Base-by-base conservation (phyloP, 1,139 yeast species). In the Candida dubliniensis region DNA sequence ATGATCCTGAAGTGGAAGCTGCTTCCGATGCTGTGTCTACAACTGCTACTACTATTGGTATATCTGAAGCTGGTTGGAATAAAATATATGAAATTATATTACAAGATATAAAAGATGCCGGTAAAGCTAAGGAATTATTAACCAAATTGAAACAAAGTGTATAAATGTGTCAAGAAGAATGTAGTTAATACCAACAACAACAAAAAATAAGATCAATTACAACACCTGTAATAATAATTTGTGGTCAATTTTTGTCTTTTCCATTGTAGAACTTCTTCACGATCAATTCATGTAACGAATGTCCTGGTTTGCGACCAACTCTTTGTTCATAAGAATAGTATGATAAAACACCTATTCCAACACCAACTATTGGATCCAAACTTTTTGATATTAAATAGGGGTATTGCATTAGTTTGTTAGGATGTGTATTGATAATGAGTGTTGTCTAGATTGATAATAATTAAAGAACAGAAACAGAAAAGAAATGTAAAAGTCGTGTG, bases 271-370 rank as follows among this genome's bases (percentile, higher is more conserved):
- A 52, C 40, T 46, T 54, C 42, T 49, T 53, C 12, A 36, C 11
- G 4, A 59, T 35, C 47, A 82, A 66, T 49, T 81, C 84, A 52
- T 74, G 75, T 54, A 84, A 64, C 3, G 74, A 59, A 48, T 82
- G 86, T 3, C 87, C 88, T 41, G 71, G 74, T 32, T 72, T 70
- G 49, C 86, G 68, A 2, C 76, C 79, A 1, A 70, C 71, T 50
- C 87, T 66, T 46, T 59, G 64, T 56, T 84, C 91, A 47, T 81
- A 80, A 8, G 81, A 64, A 50, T 77, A 81, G 58, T 80, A 84
- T 2, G 88, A 80, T 5, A 76, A 64, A 0, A 73, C 69, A 0
- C 91, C 91, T 4, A 83, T 72, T 0, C 70, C 61, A 1, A 83
- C 55, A 1, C 84, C 89, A 48, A 82, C 72, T 2, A 82, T 25